Percentiles rank a stretch among this genome's conserved stretches.
These are phyloP conservation scores for Aspergillus conjunctus DNA, from an alignment of 495 filamentous ascomycete species.

Conservation along the genomic window DNA sequence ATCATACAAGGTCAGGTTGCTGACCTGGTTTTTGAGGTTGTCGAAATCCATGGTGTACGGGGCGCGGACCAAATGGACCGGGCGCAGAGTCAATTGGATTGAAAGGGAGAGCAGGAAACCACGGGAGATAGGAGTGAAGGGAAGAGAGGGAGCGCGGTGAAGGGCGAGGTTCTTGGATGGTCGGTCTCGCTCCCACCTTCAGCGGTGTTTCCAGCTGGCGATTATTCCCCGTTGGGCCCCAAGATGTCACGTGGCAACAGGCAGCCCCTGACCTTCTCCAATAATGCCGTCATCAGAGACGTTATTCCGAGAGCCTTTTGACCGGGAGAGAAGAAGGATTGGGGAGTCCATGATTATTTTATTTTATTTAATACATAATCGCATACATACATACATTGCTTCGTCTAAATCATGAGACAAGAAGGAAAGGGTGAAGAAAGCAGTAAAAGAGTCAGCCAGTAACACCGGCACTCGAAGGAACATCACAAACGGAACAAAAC, in stretches of 20 bases:
- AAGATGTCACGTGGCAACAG: constrained; percentile 38
- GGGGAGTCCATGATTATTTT: constrained; percentile 3
- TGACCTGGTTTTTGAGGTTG: constrained; percentile 83
- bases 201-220: constrained; percentile 37
- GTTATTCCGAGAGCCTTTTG: neutral
- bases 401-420: constrained; percentile 22
- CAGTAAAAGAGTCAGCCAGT: neutral
- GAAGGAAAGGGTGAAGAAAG: constrained; percentile 4
- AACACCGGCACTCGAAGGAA: constrained; percentile 9
- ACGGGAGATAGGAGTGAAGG: constrained; percentile 13
- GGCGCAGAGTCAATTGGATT: constrained; percentile 21
- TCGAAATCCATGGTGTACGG: constrained; percentile 75
- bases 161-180: neutral
- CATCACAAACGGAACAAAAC: constrained; percentile 14
- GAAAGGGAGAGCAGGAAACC: constrained; percentile 15
- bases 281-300: neutral
- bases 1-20: constrained; percentile 95
- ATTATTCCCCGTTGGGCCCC: constrained; percentile 33
- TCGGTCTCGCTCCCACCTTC: neutral
- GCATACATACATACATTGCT: constrained; percentile 27
- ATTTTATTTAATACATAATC: constrained; percentile 23
- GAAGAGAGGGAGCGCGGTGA: constrained; percentile 8
- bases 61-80: constrained; percentile 7
- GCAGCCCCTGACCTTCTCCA: constrained; percentile 35
- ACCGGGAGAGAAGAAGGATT: no score